Evolutionary conservation across 2,329 filamentous ascomycete genomes (phyloP).

Genomic region (Cytospora chrysosperma): DNA sequence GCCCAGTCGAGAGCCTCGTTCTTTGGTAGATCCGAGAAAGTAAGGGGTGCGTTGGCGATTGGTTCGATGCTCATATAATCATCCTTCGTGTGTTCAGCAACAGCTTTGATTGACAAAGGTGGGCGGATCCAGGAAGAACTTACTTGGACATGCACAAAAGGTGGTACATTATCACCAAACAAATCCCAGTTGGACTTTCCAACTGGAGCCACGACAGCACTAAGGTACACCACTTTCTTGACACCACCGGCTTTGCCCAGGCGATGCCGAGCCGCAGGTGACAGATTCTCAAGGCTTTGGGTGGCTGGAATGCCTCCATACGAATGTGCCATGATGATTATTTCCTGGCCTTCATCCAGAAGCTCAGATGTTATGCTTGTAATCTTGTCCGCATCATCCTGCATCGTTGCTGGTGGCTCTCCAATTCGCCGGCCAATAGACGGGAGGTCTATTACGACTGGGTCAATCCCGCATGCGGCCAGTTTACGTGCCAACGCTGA

Average conservation of each 20-base stretch:
- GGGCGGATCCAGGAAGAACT: neutral
- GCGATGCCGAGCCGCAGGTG: neutral
- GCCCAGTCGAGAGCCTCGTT: constrained; percentile 1
- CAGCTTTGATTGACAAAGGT: neutral
- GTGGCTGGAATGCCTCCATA: constrained; percentile 5
- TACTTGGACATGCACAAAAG: constrained; percentile 6
- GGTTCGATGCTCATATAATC: constrained; percentile 6
- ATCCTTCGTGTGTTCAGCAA: constrained; percentile 5
- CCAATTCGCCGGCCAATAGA: constrained; percentile 1
- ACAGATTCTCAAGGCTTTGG: constrained; percentile 3
- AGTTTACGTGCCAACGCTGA: neutral
- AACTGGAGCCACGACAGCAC: constrained; percentile 2
- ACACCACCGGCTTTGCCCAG: neutral
- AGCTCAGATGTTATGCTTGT: neutral
- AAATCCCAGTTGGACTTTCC: constrained; percentile 2
- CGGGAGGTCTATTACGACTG: constrained; percentile 1
- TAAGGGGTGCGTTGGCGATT: constrained; percentile 2
- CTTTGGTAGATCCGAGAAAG: constrained; percentile 1
- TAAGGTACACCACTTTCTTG: neutral
- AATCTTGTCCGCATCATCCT: constrained; percentile 1
- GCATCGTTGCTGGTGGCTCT: neutral
- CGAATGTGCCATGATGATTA: neutral
- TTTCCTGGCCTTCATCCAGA: constrained; percentile 2
- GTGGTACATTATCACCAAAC: constrained; percentile 2
- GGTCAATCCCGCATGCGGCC: neutral